Evolutionary conservation across 106 monocot species (phyloP), one percentile per base, ranked within the genome.

Genomic region (Apostasia ramifera): DNA sequence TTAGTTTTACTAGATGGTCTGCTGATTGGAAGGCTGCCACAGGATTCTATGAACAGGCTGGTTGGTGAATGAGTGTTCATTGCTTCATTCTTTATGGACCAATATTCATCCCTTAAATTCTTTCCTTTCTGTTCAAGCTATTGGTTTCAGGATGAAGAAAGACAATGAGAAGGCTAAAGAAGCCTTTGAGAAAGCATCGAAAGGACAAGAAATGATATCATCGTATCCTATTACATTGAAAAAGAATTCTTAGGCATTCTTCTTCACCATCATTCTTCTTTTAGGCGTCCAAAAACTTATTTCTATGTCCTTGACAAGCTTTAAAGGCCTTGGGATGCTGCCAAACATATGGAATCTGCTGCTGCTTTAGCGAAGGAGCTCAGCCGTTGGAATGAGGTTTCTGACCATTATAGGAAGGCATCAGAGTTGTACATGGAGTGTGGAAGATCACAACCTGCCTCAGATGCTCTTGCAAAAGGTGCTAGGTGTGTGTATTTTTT

Each of bases 131-230:
- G 40, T 79, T 83, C 41, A 85, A 99, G 98, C 93, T 77, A 75
- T 84, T 71, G 80, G 75, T 74, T 99, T 83, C 73, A 83, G 98
- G 80, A 70, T 84, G 38, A 73, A 68, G 44, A 83, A 77, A 82
- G 78, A 93, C 58, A 78, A 83, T 77, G 90, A 85, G 73, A 93
- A 93, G 77, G 98, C 98, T 62, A 99, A 93, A 73, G 77, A 53
- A 70, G 98, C 98, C 79, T 99, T 99, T 74, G 98, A 99, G 72
- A 99, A 83, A 82, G 98, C 98, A 60, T 93, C 98, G 60, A 90
- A 99, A 80, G 93, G 98, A 68, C 98, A 99, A 71, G 98, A 99
- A 81, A 87, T 99, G 80, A 85, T 98, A 13, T 81, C 84, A 42
- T 93, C 92, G 92, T 98, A 92, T 81, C 72, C 80, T 78, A 8